Base-by-base conservation (phyloP, 345 rosid species). In the Pseudoturritis turrita region DNA sequence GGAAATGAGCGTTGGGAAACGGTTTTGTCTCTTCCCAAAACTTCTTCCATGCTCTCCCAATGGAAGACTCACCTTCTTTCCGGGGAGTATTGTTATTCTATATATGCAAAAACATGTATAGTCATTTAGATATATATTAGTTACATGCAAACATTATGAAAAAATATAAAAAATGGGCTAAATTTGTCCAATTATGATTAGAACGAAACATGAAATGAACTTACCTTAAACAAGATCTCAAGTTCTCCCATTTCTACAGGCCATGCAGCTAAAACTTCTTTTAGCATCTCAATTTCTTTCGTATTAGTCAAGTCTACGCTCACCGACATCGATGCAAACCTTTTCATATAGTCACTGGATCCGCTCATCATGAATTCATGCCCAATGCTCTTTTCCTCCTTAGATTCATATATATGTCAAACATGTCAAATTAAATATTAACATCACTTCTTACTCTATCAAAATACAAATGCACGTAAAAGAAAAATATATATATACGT, bases 171-270 rank as follows among this genome's bases (percentile, higher is more conserved):
- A 29, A 53, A 12, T 4, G 2, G 10, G 36, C 18, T 14, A 52
- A 52, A 19, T 11, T 11, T 45, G 23, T 33, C 37, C 10, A 33
- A 33, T 33, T 33, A 33, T 2, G 37, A 33, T 1, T 33, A 33
- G 37, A 33, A 33, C 11, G 1, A 33, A 40, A 40, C 50, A 61
- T 69, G 28, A 11, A 56, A 45, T 56, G 35, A 14, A 26, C 8
- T 14, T 70, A 62, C 69, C 76, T 40, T 51, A 0, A 52, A 71
- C 11, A 17, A 2, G 9, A 51, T 62, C 17, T 71, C 62, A 29
- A 71, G 9, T 7, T 51, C 62, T 28, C 6, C 15, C 69, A 71
- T 50, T 13, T 10, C 19, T 39, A 0, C 75, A 26, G 43, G 26
- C 68, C 62, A 71, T n/a, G 19, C 12, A 37, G 0, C 43, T 40